Base-by-base conservation (phyloP, 495 filamentous ascomycete genomes). In the Aspergillus mulundensis region DNA sequence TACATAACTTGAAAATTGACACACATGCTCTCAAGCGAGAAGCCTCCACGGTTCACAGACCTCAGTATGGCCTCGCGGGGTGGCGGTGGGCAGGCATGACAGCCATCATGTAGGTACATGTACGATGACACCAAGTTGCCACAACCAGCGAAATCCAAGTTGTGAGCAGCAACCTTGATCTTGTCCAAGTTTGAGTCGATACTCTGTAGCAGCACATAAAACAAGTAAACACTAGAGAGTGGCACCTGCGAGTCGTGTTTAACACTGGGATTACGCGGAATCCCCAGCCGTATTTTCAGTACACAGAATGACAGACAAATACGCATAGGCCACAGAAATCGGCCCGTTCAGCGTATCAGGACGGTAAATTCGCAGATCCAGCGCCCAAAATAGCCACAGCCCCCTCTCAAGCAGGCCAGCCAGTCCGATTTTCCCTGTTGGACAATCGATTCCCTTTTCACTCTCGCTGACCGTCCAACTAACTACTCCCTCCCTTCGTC, bases 341-440 rank as follows among this genome's bases (percentile, higher is more conserved):
- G 12, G 32, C 15, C 32, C 15, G 20, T 24, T 5, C 14, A 36
- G 42, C 36, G 40, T 48, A 58, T 45, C 8, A 36, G n/a, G 32
- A 45, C 45, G 46, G 67, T 68, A 72, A 70, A 66, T 69, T 68
- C 64, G 62, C 54, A 58, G 53, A 62, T 61, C 66, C 66, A 59
- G 55, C 61, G 66, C 70, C 70, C 65, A 76, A 76, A 76, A 75
- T 73, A 76, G 73, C 67, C 65, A 65, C 65, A 60, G 58, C 58
- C 63, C 65, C 66, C 54, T 46, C 49, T 32, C 52, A 65, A 32
- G 24, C 45, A 46, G 32, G 43, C 63, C 61, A 54, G 49, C 63
- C 54, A 61, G 59, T 50, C 54, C 58, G 47, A 61, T 59, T 61
- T 66, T 66, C 56, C 57, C 58, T 62, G 59, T 57, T 53, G 54